A percentile compares a stretch with the other conserved stretches of the same genome.
phyloP scores from a whole-genome alignment of 2,329 filamentous ascomycete genomes.

The Nemania bipapillata region DNA sequence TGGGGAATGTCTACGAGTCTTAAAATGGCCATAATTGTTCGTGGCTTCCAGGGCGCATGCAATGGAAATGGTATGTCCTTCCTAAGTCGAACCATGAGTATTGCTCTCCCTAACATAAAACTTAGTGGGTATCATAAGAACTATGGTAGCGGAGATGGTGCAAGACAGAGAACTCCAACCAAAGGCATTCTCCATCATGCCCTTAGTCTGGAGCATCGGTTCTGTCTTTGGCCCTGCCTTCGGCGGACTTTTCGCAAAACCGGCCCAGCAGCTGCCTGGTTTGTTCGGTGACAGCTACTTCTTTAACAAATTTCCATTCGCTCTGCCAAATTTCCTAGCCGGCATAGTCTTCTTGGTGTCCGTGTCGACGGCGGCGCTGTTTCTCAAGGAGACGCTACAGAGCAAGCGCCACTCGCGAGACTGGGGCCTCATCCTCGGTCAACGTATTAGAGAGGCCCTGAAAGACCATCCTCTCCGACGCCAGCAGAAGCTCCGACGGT shows the following conservation, averaged over 20 bases:
- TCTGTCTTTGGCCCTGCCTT: conserved; percentile 88
- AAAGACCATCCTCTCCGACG: conserved; percentile 38
- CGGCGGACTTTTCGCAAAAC: conserved; percentile 86
- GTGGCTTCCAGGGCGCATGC: conserved; percentile 81
- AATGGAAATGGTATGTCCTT: conserved; percentile 79
- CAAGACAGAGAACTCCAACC: conserved; percentile 87
- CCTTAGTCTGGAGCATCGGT: conserved; percentile 86
- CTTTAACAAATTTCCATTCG: conserved; percentile 81
- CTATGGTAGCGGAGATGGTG: conserved; percentile 92
- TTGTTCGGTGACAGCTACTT: conserved; percentile 75
- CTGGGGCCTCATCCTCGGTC: conserved; percentile 78
- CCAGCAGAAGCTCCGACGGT: conserved; percentile 53
- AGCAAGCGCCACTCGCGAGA: conserved; percentile 75
- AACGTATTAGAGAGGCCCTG: conserved; percentile 65
- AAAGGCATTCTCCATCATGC: conserved; percentile 91
- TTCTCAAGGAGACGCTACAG: conserved; percentile 86
- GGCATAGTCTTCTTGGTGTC: conserved; percentile 82
- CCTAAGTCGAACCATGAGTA: not conserved
- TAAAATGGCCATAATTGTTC: conserved; percentile 79
- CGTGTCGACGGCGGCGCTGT: conserved; percentile 77
- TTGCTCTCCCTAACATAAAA: conserved; percentile 39
- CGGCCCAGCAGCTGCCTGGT: conserved; percentile 76
- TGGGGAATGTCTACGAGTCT: conserved; percentile 87
- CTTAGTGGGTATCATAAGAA: conserved; percentile 87
- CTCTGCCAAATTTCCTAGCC: conserved; percentile 83